phyloP scores from a whole-genome alignment of 1,284 basidiomycete genomes.

The Cryptococcus jaspeensis region DNA sequence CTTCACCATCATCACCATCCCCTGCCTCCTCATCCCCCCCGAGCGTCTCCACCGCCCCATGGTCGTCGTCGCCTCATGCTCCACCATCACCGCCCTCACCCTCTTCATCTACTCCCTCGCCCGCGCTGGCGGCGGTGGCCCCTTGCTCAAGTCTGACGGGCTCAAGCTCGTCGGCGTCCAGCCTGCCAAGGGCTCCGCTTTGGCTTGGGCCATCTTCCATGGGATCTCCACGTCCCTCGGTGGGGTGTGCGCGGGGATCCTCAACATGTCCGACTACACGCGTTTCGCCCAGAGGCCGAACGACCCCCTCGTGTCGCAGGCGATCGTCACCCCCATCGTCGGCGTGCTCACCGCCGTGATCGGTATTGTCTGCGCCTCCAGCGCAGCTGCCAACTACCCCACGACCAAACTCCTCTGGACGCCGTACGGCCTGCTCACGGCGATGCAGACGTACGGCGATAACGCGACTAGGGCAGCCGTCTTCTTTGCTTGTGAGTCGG shows the following conservation, averaged over 20 bases:
- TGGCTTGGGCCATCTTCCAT: conserved; percentile 51
- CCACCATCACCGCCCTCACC: conserved; percentile 40
- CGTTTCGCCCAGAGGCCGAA: conserved; percentile 30
- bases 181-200: conserved; percentile 28
- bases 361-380: conserved; percentile 51
- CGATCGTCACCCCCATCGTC: conserved; percentile 39
- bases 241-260: conserved; percentile 33
- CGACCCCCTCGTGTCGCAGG: conserved; percentile 29
- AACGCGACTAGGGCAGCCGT: conserved; percentile 47
- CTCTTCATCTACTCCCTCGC: conserved; percentile 49
- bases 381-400: conserved; percentile 44
- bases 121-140: conserved; percentile 44
- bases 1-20: conserved; percentile 47
- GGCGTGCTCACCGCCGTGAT: conserved; percentile 47
- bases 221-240: conserved; percentile 32
- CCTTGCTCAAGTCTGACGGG: conserved; percentile 38
- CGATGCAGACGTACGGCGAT: conserved; percentile 39
- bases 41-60: conserved; percentile 48
- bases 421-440: conserved; percentile 46
- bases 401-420: conserved; percentile 46
- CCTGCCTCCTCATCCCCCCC: conserved; percentile 42
- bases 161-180: conserved; percentile 26
- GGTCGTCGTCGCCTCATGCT: conserved; percentile 38
- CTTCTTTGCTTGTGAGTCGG: conserved; percentile 43
- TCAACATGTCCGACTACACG: conserved; percentile 30